These are phyloP conservation scores for Podospora anserina DNA, from an alignment of 495 filamentous ascomycete genomes.

Conservation along the genomic window DNA sequence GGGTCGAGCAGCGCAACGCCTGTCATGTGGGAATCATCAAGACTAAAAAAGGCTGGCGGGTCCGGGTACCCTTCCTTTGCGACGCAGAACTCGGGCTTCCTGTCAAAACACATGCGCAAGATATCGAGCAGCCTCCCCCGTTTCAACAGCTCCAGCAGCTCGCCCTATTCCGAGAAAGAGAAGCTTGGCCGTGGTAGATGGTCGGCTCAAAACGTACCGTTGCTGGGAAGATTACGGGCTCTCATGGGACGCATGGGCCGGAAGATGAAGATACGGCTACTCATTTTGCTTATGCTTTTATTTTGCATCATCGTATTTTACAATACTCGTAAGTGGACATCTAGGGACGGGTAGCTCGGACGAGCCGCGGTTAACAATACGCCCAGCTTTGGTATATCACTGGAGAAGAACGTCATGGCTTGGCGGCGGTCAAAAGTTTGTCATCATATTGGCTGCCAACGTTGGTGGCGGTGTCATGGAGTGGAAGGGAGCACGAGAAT, in stretches of 20 bases:
- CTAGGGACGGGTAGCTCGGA: too few relatives aligned
- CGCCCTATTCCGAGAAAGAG: constrained; percentile 70
- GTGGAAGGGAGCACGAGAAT: constrained; percentile 95
- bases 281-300: constrained; percentile 59
- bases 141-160: constrained; percentile 49
- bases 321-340: constrained; percentile 57
- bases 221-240: constrained; percentile 38
- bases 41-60: constrained; percentile 64
- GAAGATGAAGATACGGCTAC: constrained; percentile 55
- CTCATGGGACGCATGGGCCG: constrained; percentile 43
- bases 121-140: constrained; percentile 71
- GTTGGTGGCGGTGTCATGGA: constrained; percentile 97
- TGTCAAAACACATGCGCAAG: constrained; percentile 70
- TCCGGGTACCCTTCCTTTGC: constrained; percentile 76
- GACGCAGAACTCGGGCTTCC: constrained; percentile 74
- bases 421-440: constrained; percentile 85
- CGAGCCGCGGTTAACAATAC: constrained; percentile 10
- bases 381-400: constrained; percentile 44
- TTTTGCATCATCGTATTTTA: constrained; percentile 64
- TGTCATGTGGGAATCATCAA: constrained; percentile 82
- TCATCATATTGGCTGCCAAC: constrained; percentile 92
- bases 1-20: constrained; percentile 49
- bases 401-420: constrained; percentile 50
- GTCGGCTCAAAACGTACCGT: constrained; percentile 34
- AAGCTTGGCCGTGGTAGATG: constrained; percentile 56